Percentiles rank a stretch among this genome's conserved stretches.
These are phyloP conservation scores for Pythium rishiriense DNA, from an alignment of 352 stramenopile genomes.

Conservation along the genomic window DNA sequence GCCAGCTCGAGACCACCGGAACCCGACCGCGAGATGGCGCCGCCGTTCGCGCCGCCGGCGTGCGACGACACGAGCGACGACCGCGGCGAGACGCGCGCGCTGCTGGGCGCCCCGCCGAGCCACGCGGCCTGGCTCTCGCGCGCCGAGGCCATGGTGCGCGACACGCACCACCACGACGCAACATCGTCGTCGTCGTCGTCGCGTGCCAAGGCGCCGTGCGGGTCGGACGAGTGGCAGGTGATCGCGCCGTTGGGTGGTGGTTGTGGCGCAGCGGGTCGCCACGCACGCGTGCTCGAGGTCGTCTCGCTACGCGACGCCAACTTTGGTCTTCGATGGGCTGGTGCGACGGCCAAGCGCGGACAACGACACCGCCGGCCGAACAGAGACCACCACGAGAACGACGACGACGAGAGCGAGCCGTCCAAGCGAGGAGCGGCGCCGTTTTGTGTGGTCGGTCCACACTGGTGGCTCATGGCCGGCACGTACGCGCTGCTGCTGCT, in stretches of 20 bases:
- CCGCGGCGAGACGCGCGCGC: conserved; percentile 21
- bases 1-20: background rate
- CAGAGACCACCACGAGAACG: background rate
- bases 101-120: conserved; percentile 18
- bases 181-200: no score
- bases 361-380: conserved; percentile 1
- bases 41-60: conserved; percentile 22
- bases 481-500: conserved; percentile 60
- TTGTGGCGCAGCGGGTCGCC: background rate
- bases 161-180: background rate
- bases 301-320: conserved; percentile 60
- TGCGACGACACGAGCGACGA: conserved; percentile 28
- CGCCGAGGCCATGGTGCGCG: background rate
- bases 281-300: conserved; percentile 36
- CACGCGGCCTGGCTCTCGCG: conserved; percentile 15
- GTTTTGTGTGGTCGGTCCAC: conserved; percentile 65
- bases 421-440: conserved; percentile 19
- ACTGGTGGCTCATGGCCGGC: conserved; percentile 73
- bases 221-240: conserved; percentile 10
- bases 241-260: conserved; percentile 1
- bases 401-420: background rate
- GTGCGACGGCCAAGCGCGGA: conserved; percentile 1
- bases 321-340: conserved; percentile 49
- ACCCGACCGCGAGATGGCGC: conserved; percentile 5
- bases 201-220: background rate